Conservation (phyloP, 805 yeast species). For the Yarrowia osloensis region DNA sequence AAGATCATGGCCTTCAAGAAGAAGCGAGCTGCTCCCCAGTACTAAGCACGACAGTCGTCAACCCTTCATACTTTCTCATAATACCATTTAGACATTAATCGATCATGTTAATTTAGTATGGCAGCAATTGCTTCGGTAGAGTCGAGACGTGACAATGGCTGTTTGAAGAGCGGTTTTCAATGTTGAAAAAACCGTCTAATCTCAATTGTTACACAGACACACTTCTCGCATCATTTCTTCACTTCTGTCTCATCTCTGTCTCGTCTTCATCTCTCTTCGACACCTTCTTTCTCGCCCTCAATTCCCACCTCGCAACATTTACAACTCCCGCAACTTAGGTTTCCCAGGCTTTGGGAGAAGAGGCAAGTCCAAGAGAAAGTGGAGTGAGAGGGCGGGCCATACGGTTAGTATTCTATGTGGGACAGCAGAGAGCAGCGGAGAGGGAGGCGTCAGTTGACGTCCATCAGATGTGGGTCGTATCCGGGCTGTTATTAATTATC, state of each 20-base stretch:
- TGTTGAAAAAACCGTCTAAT: no score
- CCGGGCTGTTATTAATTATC: background rate
- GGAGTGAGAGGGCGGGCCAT: background rate
- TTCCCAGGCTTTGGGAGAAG: background rate
- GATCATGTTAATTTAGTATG: conserved; percentile 25
- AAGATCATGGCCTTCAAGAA: conserved; percentile 28
- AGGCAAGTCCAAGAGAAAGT: background rate
- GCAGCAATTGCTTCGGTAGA: conserved; percentile 14
- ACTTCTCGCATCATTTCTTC: no score
- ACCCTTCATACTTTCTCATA: conserved; percentile 23
- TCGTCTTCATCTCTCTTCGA: background rate
- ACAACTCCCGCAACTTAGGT: background rate
- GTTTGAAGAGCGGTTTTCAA: no score
- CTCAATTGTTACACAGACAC: background rate
- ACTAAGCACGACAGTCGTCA: conserved; percentile 4
- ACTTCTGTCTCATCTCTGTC: background rate
- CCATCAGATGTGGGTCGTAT: background rate
- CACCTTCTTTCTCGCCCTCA: background rate
- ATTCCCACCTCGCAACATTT: background rate
- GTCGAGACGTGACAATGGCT: no score
- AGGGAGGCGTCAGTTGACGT: background rate
- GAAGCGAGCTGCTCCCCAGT: conserved; percentile 30
- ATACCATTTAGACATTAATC: conserved; percentile 28
- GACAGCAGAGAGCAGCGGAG: background rate
- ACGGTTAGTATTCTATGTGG: background rate